Base-by-base conservation (phyloP, 306 rosid genomes). In the Vigna unguiculata region DNA sequence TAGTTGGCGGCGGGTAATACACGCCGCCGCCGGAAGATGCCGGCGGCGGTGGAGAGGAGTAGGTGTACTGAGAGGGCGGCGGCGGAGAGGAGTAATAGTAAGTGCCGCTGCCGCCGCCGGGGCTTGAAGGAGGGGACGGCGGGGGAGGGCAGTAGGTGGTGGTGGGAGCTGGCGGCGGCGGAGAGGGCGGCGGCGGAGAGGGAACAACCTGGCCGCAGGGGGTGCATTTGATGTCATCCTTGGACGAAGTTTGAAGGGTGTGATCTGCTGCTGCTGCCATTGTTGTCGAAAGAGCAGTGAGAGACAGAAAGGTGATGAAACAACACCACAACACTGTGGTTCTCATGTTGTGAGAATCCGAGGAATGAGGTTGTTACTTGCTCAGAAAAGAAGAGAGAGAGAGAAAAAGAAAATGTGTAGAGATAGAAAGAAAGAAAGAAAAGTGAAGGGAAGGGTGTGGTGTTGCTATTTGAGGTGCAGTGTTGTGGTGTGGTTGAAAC, bases 211-310 rank as follows among this genome's bases (percentile, higher is more conserved):
- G 85, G 41, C 78, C 57, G 57, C 99, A 96, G 14, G 98, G 96
- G 32, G 97, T 93, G 85, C 99, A 96, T 73, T 85, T 86, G 80
- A 90, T 83, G 67, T 96, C 98, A 47, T 86, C 86, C 82, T 90
- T 91, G 62, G 91, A 55, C 0, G 78, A 80, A 28, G 48, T 65
- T 58, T 76, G 46, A 0, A 72, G 78, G 0, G 9, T 75, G 0
- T 15, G 86, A 71, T 66, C 86, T 5, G 88, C 86, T 5, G 88
- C 86, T 5, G 88, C 86, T 5, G 88, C 69, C 57, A 74, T 47
- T 30, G 81, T n/a, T 2, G 28, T 5, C 61, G 83, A 1, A 2
- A 82, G 4, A 16, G 30, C 30, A 83, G 25, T 11, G 71, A 14
- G 30, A 81, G 47, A 68, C 7, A 66, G 13, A 19, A 54, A 3